Base-by-base conservation (phyloP, 1,284 basidiomycete genomes). In the Trametes polyzona region DNA sequence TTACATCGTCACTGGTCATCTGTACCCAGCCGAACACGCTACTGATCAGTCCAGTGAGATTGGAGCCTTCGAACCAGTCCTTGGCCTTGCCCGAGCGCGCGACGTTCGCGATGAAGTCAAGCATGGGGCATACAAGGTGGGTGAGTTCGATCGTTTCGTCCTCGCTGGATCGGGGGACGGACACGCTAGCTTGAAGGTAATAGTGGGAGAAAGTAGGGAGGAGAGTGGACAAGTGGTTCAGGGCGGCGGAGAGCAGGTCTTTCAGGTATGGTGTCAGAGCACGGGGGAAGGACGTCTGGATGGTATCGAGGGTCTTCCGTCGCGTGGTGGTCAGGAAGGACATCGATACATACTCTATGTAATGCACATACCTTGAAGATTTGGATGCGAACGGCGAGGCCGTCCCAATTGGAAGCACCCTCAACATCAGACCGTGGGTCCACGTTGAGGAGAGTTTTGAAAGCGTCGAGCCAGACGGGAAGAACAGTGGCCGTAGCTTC, bases 1-100 rank as follows among this genome's bases (percentile, higher is more conserved):
- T 64, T 67, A 93, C 93, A 69, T 98, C 93, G 52, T 96, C 93
- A 16, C 83, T 80, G 0, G 95, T 95, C 79, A 98, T 95, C 69
- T 95, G 93, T 17, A 86, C 82, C 75, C 90, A 95, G 19, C 80
- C 82, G 62, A 95, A 83, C 2, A 92, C 78, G 5, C 81, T 75
- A 9, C 77, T 73, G 21, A 94, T 71, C 41, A 95, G 73, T 1
- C 78, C 72, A 19, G 78, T 71, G 52, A 92, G 72, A 67, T 89
- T 80, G 49, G 78, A 69, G 26, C 70, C 70, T 36, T 74, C 76
- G 52, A 85, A 84, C 87, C 83, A 93, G 8, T 79, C 78, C 60
- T 82, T 84, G 53, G 83, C 81, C 66, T 82, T 80, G 46, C 86
- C 81, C 55, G 86, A 80, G 46, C 92, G 78, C 7, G 81, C 78